Evolutionary conservation across 441 rosid genomes (phyloP), one percentile per base, ranked within the genome.

Genomic region (Pelargonium fulgidum): DNA sequence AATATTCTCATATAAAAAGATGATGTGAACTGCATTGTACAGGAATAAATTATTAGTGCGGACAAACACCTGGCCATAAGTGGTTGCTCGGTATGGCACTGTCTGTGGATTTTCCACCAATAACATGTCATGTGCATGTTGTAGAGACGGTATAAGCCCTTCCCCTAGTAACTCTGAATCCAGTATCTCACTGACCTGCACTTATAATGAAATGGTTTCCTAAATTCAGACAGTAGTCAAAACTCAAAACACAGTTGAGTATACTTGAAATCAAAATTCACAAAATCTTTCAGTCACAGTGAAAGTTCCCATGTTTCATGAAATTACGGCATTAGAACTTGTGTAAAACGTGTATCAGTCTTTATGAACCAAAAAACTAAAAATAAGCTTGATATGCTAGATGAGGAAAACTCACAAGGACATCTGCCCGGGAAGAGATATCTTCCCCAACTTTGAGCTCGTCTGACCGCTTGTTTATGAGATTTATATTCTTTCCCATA

Each of bases 91-190:
- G 74, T 81, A 90, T 7, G 99, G 99, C 70, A 94, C 96, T 1
- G 89, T 80, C 56, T 79, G 67, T 1, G 98, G 93, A 81, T 90
- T 89, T 17, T 94, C 87, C 79, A 89, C 96, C 59, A 92, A 81
- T 50, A 94, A 84, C 78, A 58, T 75, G 75, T 92, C 98, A 77
- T 90, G 92, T 24, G 98, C 98, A 84, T 92, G 96, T 75, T 89
- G 98, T 48, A 94, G 83, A 79, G 93, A 86, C 14, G 97, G 99
- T 78, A 94, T 92, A 14, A 94, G 81, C 72, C 99, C 99, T 85
- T 94, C 99, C 62, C 99, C 99, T 69, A 94, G 72, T 39, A 94
- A 76, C 84, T 92, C 98, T 9, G 98, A 94, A 77, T 94, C 98
- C 72, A 94, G 81, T 80, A 92, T 94, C 80, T 94, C 99, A 64